Percentiles rank a stretch among this genome's conserved stretches.
Conservation (phyloP, 2,329 filamentous ascomycete species). For the Xylariomycetidae sp. region DNA sequence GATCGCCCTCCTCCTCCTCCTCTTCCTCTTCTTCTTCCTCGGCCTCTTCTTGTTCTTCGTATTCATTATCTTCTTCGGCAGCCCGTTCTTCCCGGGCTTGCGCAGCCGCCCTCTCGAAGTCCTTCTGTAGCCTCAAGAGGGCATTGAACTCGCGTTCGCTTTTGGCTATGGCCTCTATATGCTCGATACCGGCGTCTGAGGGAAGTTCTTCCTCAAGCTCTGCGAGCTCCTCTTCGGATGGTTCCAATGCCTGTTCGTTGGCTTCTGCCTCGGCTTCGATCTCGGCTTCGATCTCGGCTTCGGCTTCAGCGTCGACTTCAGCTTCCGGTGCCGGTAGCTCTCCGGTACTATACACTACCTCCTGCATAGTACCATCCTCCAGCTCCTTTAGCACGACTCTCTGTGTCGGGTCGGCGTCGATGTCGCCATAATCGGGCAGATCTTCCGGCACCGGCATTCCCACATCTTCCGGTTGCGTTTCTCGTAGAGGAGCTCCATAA, state of each 20-base stretch:
- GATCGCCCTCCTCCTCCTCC: conserved; percentile 29
- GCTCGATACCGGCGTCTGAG: conserved; percentile 32
- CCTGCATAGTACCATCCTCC: conserved; percentile 53
- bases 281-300: neutral
- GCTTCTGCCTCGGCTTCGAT: conserved; percentile 11
- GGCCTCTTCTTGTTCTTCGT: conserved; percentile 25
- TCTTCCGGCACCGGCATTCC: conserved; percentile 65
- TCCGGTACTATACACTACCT: conserved; percentile 43
- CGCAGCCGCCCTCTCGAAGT: conserved; percentile 43
- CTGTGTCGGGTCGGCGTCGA: conserved; percentile 48
- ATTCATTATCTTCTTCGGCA: conserved; percentile 24
- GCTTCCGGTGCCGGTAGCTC: conserved; percentile 2
- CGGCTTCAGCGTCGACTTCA: neutral
- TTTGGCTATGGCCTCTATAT: conserved; percentile 43
- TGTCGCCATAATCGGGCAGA: conserved; percentile 63
- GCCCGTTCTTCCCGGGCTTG: conserved; percentile 27
- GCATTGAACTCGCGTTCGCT: conserved; percentile 50
- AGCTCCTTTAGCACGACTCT: conserved; percentile 49
- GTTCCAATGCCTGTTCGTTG: conserved; percentile 20
- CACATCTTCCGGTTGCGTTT: conserved; percentile 30
- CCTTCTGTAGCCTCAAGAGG: conserved; percentile 50
- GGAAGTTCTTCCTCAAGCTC: conserved; percentile 21
- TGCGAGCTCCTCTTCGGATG: conserved; percentile 7
- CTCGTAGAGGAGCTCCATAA: conserved; percentile 13
- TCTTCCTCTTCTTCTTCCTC: conserved; percentile 32